Base-by-base conservation (phyloP, 2,329 filamentous ascomycete species). In the Zymoseptoria brevis region DNA sequence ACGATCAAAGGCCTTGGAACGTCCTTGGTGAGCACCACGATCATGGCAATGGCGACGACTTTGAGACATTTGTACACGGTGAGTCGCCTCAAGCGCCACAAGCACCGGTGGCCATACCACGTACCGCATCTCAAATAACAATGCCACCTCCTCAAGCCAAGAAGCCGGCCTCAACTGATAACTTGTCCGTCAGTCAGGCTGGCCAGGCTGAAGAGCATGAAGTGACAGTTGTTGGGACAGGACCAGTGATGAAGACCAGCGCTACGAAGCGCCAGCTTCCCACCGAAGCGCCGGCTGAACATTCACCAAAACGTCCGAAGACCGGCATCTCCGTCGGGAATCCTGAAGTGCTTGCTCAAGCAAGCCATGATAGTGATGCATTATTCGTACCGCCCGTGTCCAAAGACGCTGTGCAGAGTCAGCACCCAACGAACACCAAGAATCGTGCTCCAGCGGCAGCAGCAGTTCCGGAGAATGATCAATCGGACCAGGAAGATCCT, bases 71-170 rank as follows among this genome's bases (percentile, higher is more conserved):
- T 45, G 35, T 45, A 7, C 16, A 45, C 35, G 35, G 35, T 4
- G 16, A 45, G 9, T 16, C 35, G 35, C 16, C 21, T 4, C 16
- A 51, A 8, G 35, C 19, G 26, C 26, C 26, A 8, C 26, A 29
- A 29, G 26, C 45, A 19, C 11, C 21, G n/a, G 19, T 29, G 8
- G 26, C 11, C 52, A 5, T 54, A 26, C 19, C 56, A n/a, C 63
- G 53, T 19, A 64, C 64, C 9, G 59, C 60, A 16, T 68, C 65
- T 13, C 66, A 67, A 50, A n/a, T 58, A 13, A 61, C 59, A 2
- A 68, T 68, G 66, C 66, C 66, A 6, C 66, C 65, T 19, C 66
- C 65, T 29, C 26, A 29, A 50, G 48, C 54, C 3, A 56, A 54
- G 19, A 60, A 56, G 45, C 21, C 48, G 8, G 41, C 45, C 13